A percentile compares a stretch with the other conserved stretches of the same genome.
These are phyloP conservation scores for Aspergillus pseudoviridinutans DNA, from an alignment of 2,329 filamentous ascomycete species.

Conservation along the genomic window DNA sequence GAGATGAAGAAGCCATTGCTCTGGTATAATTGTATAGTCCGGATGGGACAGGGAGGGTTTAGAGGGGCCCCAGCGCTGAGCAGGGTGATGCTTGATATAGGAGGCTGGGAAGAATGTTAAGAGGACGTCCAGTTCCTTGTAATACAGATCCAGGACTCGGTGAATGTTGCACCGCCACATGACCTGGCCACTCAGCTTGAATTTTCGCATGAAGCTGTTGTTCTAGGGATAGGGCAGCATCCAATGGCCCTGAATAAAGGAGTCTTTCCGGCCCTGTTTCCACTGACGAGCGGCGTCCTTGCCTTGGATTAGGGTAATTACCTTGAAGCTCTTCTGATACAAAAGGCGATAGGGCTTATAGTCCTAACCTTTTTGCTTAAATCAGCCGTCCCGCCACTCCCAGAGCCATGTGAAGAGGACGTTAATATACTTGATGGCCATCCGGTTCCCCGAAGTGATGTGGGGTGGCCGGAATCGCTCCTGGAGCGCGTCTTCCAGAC, in stretches of 20 bases:
- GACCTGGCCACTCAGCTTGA: neutral
- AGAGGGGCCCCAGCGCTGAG: neutral
- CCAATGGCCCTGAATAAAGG: constrained; percentile 1
- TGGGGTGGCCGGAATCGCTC: neutral
- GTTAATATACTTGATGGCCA: neutral
- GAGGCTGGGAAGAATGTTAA: neutral
- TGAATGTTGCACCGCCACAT: neutral
- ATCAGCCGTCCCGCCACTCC: neutral
- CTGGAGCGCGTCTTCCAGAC: neutral
- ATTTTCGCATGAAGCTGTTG: neutral
- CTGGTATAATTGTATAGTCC: neutral
- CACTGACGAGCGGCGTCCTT: neutral
- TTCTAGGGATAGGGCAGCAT: neutral
- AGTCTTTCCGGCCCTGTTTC: neutral
- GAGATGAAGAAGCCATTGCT: neutral
- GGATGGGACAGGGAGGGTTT: neutral
- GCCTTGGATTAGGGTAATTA: neutral
- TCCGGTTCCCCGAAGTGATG: neutral
- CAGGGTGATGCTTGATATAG: neutral
- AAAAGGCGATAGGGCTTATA: neutral
- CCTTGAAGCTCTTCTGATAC: neutral
- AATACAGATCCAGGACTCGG: neutral
- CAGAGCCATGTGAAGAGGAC: neutral
- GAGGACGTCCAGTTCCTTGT: neutral
- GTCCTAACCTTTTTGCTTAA: neutral